Base-by-base conservation (phyloP, 78 protist species). In the Tieghemostelium lacteum region DNA sequence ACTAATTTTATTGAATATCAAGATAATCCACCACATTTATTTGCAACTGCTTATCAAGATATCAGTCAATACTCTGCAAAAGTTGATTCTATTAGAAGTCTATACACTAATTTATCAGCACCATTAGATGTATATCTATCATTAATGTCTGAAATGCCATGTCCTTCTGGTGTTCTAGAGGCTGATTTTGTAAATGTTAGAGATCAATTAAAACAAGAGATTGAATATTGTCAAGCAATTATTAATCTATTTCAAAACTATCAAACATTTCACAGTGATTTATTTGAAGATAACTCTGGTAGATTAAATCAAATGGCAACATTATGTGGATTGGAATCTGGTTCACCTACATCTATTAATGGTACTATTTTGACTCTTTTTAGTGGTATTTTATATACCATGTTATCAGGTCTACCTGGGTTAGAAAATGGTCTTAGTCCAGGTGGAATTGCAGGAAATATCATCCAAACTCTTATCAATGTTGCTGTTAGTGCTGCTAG, bases 241-340 rank as follows among this genome's bases (percentile, higher is more conserved):
- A 45, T 69, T 3, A 69, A 69, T 28, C 14, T 69, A 6, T 24
- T 69, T 49, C 10, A 0, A 10, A 42, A 49, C 20, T 69, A 69
- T 29, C 5, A 5, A 12, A 3, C 6, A 29, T 69, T 69, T 4
- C 75, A 69, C 28, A 69, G 28, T 20, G 61, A 39, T 1, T 29
- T 69, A 17, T 69, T 69, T 69, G 75, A 36, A 2, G 75, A 69
- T 69, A 69, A 69, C 20, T 26, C 61, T 14, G 61, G 37, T 7
- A 39, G 75, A 45, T 45, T 69, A 26, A 14, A 69, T 29, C 61
- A 39, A 29, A 17, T 69, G 5, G 33, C 60, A 0, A 1, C 39
- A 5, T 33, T 29, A 0, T 22, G 29, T 2, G 34, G 29, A 24
- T 42, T 69, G 22, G 62, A 69, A 29, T 2, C 16, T 0, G 75